A percentile compares a stretch with the other conserved stretches of the same genome.
Conservation (phyloP, 1,284 basidiomycete genomes). For the Neonothopanus nambi region DNA sequence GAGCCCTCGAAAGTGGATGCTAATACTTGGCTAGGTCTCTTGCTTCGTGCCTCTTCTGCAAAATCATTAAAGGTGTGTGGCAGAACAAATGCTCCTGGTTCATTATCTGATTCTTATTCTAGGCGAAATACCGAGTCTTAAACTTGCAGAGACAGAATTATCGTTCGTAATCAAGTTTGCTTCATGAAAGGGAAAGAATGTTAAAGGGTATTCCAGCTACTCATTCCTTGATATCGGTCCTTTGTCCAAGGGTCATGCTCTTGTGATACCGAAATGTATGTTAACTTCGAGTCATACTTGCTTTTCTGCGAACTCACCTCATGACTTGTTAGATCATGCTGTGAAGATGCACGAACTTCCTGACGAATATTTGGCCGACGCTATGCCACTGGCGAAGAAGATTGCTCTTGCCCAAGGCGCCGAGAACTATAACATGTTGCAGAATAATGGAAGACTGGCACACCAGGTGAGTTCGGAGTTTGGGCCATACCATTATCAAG, state of each 20-base stretch:
- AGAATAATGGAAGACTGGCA: slow-evolving; percentile 51
- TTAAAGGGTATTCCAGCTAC: slow-evolving; percentile 28
- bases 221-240: slow-evolving; percentile 92
- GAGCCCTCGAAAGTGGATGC: not conserved
- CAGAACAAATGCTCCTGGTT: not conserved
- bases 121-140: slow-evolving; percentile 81
- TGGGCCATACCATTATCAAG: slow-evolving; percentile 49
- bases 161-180: slow-evolving; percentile 48
- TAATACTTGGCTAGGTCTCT: slow-evolving; percentile 38
- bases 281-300: not conserved
- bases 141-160: slow-evolving; percentile 78
- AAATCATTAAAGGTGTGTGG: slow-evolving; percentile 81
- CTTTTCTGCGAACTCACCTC: not conserved
- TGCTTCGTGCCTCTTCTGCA: slow-evolving; percentile 83
- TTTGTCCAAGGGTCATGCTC: slow-evolving; percentile 80
- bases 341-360: slow-evolving; percentile 79
- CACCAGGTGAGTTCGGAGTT: slow-evolving; percentile 85
- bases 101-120: slow-evolving; percentile 9
- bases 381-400: slow-evolving; percentile 83
- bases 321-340: slow-evolving; percentile 62
- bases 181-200: not conserved
- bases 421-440: slow-evolving; percentile 85
- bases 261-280: slow-evolving; percentile 90
- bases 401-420: slow-evolving; percentile 77
- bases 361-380: slow-evolving; percentile 78